Conservation (phyloP, 495 filamentous ascomycete genomes). For the Penicillium coffeae region DNA sequence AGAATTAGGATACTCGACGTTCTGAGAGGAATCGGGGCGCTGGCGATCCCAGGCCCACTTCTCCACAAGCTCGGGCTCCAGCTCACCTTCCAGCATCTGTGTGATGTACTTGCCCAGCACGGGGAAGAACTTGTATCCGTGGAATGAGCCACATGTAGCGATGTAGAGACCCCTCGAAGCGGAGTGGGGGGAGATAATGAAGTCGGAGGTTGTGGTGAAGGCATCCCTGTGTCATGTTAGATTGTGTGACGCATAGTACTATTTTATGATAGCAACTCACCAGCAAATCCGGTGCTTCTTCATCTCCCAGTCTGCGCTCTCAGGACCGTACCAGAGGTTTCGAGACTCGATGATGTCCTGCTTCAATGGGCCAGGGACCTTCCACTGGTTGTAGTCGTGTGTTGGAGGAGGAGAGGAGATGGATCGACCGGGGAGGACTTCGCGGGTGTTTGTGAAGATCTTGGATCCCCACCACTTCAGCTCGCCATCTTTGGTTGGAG, state of each 20-base stretch:
- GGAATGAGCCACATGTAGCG: constrained; percentile 48
- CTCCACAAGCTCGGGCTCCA: constrained; percentile 36
- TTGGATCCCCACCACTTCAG: constrained; percentile 52
- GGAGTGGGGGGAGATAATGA: constrained; percentile 54
- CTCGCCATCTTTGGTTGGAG: constrained; percentile 35
- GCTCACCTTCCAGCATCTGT: constrained; percentile 48
- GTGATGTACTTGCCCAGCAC: constrained; percentile 57
- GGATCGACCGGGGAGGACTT: constrained; percentile 33
- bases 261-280: constrained; percentile 17
- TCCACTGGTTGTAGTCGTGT: constrained; percentile 45
- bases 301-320: constrained; percentile 34
- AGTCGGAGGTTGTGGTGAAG: constrained; percentile 48
- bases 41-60: constrained; percentile 59
- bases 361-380: constrained; percentile 36
- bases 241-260: neutral
- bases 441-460: constrained; percentile 49
- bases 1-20: constrained; percentile 32
- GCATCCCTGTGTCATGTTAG: constrained; percentile 28
- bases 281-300: constrained; percentile 45
- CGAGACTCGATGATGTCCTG: constrained; percentile 33
- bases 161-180: constrained; percentile 45
- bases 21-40: constrained; percentile 30
- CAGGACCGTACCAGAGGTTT: constrained; percentile 35
- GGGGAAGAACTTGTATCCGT: constrained; percentile 60
- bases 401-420: constrained; percentile 49